A percentile compares a stretch with the other conserved stretches of the same genome.
Conservation (phyloP, 2,329 filamentous ascomycete genomes). For the Colletotrichum ledebouriae region DNA sequence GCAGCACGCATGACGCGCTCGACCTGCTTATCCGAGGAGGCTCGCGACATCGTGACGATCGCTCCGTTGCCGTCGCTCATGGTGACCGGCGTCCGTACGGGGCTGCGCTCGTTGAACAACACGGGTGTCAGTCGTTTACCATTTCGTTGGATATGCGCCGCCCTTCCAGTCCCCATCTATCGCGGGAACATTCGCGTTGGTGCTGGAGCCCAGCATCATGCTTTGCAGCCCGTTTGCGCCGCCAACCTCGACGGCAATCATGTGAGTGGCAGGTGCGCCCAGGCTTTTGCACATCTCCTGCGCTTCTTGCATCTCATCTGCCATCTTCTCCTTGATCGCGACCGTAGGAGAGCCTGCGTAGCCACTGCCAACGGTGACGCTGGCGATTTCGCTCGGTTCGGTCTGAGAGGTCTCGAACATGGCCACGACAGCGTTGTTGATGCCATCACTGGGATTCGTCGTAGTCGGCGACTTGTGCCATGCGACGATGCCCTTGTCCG, state of each 20-base stretch:
- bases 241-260: conserved; percentile 75
- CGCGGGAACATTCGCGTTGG: conserved; percentile 63
- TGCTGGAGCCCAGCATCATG: conserved; percentile 67
- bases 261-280: conserved; percentile 62
- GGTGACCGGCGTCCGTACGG: not conserved
- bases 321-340: conserved; percentile 70
- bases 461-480: conserved; percentile 65
- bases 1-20: conserved; percentile 66
- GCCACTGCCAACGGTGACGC: conserved; percentile 64
- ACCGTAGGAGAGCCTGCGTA: conserved; percentile 72
- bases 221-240: conserved; percentile 73
- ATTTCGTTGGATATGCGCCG: conserved; percentile 66
- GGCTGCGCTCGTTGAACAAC: conserved; percentile 62
- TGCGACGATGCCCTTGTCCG: conserved; percentile 60
- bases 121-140: conserved; percentile 71
- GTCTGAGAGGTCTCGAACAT: conserved; percentile 56
- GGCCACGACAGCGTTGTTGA: conserved; percentile 57
- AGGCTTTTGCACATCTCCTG: conserved; percentile 67
- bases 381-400: conserved; percentile 55
- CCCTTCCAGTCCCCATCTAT: conserved; percentile 71
- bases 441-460: conserved; percentile 60
- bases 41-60: conserved; percentile 63
- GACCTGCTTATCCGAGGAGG: conserved; percentile 59
- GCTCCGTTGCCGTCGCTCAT: conserved; percentile 64
- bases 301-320: conserved; percentile 67